These are phyloP conservation scores for Russula olivacea DNA, from an alignment of 768 basidiomycete genomes.

Conservation along the genomic window DNA sequence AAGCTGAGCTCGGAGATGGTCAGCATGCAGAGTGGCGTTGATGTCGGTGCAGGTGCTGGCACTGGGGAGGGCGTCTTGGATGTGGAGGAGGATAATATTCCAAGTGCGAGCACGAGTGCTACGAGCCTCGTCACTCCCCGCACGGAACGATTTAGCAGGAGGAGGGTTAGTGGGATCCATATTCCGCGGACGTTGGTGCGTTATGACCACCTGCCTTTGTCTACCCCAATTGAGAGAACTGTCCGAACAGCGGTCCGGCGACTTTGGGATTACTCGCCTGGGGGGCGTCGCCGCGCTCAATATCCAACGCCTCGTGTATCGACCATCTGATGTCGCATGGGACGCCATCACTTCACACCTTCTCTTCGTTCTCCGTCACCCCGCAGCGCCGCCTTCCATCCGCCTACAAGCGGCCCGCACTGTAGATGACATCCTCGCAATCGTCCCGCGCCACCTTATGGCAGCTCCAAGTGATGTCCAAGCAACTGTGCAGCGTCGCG, in stretches of 20 bases:
- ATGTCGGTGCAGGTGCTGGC: neutral
- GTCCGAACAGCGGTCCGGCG: constrained; percentile 62
- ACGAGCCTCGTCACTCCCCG: constrained; percentile 39
- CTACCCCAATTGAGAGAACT: neutral
- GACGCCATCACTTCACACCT: constrained; percentile 74
- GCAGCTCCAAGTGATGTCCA: constrained; percentile 52
- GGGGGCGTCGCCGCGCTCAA: constrained; percentile 77
- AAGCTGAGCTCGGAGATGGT: constrained; percentile 90
- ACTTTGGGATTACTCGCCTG: constrained; percentile 89
- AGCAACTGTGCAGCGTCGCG: constrained; percentile 68
- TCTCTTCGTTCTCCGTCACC: constrained; percentile 64
- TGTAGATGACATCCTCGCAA: constrained; percentile 74
- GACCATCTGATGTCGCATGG: constrained; percentile 83
- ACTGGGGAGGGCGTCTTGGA: constrained; percentile 12
- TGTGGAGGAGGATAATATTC: constrained; percentile 33
- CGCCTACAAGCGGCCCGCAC: constrained; percentile 86
- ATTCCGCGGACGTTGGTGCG: constrained; percentile 71
- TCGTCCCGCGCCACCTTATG: constrained; percentile 67
- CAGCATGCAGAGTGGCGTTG: constrained; percentile 61
- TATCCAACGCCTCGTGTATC: constrained; percentile 79
- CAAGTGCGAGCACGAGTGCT: constrained; percentile 31
- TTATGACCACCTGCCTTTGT: constrained; percentile 10
- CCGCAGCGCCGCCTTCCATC: constrained; percentile 65
- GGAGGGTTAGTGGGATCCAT: constrained; percentile 76
- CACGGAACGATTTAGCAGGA: constrained; percentile 52